Percentiles rank a stretch among this genome's conserved stretches.
Conservation (phyloP, 495 filamentous ascomycete species). For the Trichoderma virens region DNA sequence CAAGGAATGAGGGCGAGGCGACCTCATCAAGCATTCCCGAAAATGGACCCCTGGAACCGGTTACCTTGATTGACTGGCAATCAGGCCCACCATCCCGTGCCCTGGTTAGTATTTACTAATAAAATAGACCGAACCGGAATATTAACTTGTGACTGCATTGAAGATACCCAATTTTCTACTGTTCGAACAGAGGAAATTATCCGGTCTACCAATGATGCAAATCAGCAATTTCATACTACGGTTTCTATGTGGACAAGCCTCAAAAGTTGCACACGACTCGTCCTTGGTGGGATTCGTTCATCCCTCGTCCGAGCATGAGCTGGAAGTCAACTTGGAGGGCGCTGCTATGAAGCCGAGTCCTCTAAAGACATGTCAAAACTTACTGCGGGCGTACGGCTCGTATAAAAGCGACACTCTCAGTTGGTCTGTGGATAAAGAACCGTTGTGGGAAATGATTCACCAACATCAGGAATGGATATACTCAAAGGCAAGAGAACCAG, state of each 20-base stretch:
- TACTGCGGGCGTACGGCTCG: not conserved
- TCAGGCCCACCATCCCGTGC: not conserved
- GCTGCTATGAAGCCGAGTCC: not conserved
- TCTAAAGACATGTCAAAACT: not conserved
- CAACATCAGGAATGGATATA: constrained; percentile 5
- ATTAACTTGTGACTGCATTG: not conserved
- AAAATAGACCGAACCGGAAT: not conserved
- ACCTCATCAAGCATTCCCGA: not conserved
- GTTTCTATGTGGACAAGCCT: not conserved
- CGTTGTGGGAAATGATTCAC: not conserved
- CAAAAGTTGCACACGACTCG: not conserved
- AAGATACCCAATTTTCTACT: not conserved
- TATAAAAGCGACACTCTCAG: not conserved
- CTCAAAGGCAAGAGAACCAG: not conserved
- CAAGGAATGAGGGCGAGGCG: not conserved
- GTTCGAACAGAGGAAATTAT: not conserved
- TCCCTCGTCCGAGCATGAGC: not conserved
- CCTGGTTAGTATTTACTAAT: not conserved
- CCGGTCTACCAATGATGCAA: not conserved
- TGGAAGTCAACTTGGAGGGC: not conserved
- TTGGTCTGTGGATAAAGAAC: not conserved
- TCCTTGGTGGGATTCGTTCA: not conserved
- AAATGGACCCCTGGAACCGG: too few relatives aligned
- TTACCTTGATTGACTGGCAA: not conserved
- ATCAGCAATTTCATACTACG: not conserved